phyloP scores from a whole-genome alignment of 1,284 basidiomycete species.

The Ustilago sp. region DNA sequence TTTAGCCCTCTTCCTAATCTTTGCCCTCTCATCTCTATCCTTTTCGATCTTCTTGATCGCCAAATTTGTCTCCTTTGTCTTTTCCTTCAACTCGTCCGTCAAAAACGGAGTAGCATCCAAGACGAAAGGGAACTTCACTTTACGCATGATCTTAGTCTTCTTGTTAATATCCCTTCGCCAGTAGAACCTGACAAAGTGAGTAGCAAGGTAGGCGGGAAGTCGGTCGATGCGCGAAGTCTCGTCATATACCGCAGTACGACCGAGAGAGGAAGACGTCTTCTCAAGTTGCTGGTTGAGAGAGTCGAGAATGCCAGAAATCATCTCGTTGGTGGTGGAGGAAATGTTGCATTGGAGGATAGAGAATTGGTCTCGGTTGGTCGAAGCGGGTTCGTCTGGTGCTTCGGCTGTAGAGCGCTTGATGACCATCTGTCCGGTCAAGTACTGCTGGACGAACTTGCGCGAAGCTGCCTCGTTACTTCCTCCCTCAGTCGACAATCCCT shows the following conservation, averaged over 20 bases:
- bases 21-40: slow-evolving; percentile 84
- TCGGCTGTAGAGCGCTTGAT: slow-evolving; percentile 77
- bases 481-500: slow-evolving; percentile 31
- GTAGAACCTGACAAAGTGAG: slow-evolving; percentile 95
- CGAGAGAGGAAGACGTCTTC: slow-evolving; percentile 84
- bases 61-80: slow-evolving; percentile 78
- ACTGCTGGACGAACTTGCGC: slow-evolving; percentile 80
- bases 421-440: slow-evolving; percentile 82
- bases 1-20: slow-evolving; percentile 82
- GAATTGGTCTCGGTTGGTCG: slow-evolving; percentile 78
- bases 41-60: slow-evolving; percentile 83
- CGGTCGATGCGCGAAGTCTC: slow-evolving; percentile 85
- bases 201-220: slow-evolving; percentile 82
- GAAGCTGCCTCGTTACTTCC: slow-evolving; percentile 16
- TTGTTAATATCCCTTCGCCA: slow-evolving; percentile 92
- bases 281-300: slow-evolving; percentile 86
- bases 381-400: slow-evolving; percentile 80
- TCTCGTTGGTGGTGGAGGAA: slow-evolving; percentile 83
- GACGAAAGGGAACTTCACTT: slow-evolving; percentile 90
- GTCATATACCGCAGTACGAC: slow-evolving; percentile 84
- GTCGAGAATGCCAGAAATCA: slow-evolving; percentile 86
- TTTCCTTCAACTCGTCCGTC: slow-evolving; percentile 81
- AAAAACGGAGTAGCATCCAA: slow-evolving; percentile 87
- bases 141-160: slow-evolving; percentile 76
- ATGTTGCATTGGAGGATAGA: slow-evolving; percentile 96